Evolutionary conservation across 371 early-diverging fungal species (phyloP), one percentile per base, ranked within the genome.

Genomic region (Lichtheimia hyalospora): DNA sequence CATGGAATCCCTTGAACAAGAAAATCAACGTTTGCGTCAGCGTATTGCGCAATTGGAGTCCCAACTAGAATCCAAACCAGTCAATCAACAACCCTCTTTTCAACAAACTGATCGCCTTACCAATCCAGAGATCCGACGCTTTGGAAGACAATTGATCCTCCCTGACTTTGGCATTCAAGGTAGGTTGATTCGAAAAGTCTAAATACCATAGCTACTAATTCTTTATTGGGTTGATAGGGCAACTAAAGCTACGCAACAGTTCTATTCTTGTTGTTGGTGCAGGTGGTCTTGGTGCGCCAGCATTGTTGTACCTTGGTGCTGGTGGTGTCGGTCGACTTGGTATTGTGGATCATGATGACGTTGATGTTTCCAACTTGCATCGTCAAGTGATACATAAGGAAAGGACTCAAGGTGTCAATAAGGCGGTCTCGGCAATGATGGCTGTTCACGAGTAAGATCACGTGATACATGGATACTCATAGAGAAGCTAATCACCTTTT

Each of bases 241-340:
- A 99, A 75, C 67, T 86, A 40, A 85, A 79, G 49, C 71, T 99
- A 52, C 82, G 85, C 20, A 88, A 90, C 53, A 71, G 89, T 15
- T 81, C 88, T 0, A 90, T 98, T 39, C 74, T 99, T 14, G 79
- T 99, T 2, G 96, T 99, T 0, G 99, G 99, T 2, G 93, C 96
- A 10, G 99, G 99, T 40, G 99, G 99, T 0, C 82, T 99, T 6
- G 99, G 99, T 0, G 84, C 95, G 0, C 96, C 99, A 2, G 89
- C 88, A 13, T 77, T 89, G 0, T 76, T 98, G 60, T 99, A 99
- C 73, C 83, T 99, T 5, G 93, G 94, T 3, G 90, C 95, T 5
- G 92, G 93, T 39, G 99, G 99, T 8, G 81, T 99, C 10, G 96
- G 91, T 6, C 81, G 83, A 15, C 63, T 99, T 5, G 99, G 99